Evolutionary conservation across 805 yeast genomes (phyloP), one percentile per base, ranked within the genome.

Genomic region (Danielozyma ontarioensis): DNA sequence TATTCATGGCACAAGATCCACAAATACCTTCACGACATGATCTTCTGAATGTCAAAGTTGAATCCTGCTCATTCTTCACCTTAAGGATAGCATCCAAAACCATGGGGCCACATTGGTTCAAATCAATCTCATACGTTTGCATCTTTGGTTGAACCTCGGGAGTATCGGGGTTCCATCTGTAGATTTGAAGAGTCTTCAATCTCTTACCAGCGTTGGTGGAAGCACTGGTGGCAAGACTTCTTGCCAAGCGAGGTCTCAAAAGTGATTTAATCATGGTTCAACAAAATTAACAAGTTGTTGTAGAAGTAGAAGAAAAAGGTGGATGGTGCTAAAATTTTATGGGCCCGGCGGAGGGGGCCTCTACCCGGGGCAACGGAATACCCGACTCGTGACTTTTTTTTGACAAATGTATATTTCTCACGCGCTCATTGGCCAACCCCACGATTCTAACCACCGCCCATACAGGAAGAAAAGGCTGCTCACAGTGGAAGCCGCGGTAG

Each of bases 1-100:
- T 93, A 74, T 93, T 93, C 98, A 93, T 93, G 48, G 98, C 98
- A 72, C 98, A 93, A 5, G 97, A 90, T 36, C 98, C 98, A 72
- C 98, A 93, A 48, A 93, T 93, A 53, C 98, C 98, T 70, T 93
- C 98, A 72, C 98, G 87, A 71, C 98, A 93, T 28, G 97, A 88
- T 68, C 98, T 82, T 72, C 98, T 82, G 68, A 93, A 85, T 4
- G 98, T 93, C 58, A 93, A 76, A 21, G 97, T 85, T 29, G 97
- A 64, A 62, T 93, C 98, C 65, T 87, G 94, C 68, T 93, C 98
- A 63, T 90, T 88, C 67, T 93, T 93, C 65, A 93, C 88, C 68
- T 89, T 89, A 46, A 93, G 64, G 39, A 93, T 65, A 17, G 97
- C 98, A 64, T 93, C 98, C 55, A 93, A 72, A 33, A 93, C 83